Conservation (phyloP, 176 grass and related monocot genomes). For the Lolium perenne region DNA sequence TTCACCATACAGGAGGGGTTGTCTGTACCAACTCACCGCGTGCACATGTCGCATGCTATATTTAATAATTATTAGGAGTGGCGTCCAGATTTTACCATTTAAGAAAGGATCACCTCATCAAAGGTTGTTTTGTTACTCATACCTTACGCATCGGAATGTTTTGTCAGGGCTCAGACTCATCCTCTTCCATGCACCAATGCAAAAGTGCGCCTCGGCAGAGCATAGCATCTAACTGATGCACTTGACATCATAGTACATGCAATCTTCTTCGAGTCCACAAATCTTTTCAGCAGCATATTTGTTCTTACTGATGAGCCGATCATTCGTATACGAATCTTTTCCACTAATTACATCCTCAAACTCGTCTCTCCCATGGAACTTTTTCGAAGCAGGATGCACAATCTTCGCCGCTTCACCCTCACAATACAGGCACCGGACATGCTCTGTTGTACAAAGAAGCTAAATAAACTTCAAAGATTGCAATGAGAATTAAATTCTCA, state of each 20-base stretch:
- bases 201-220: no score
- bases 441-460: constrained; percentile 10
- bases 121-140: no score
- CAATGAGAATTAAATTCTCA: not conserved
- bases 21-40: no score
- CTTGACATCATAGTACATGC: constrained; percentile 3
- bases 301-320: not conserved
- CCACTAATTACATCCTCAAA: constrained; percentile 13
- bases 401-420: constrained; percentile 26
- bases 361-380: constrained; percentile 29
- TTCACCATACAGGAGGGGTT: no score
- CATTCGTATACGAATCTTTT: not conserved
- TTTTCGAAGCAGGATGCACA: constrained; percentile 6
- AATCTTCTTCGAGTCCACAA: not conserved
- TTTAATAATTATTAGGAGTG: no score
- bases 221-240: constrained; percentile 3
- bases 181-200: no score
- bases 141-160: no score
- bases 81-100: no score
- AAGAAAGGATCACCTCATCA: no score
- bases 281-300: not conserved
- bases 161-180: no score
- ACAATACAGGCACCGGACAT: constrained; percentile 40
- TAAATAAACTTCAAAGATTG: not conserved
- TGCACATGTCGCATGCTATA: no score